Percentiles rank a stretch among this genome's conserved stretches.
These are phyloP conservation scores for Fusarium dlaminii DNA, from an alignment of 2,329 filamentous ascomycete genomes.

Conservation along the genomic window DNA sequence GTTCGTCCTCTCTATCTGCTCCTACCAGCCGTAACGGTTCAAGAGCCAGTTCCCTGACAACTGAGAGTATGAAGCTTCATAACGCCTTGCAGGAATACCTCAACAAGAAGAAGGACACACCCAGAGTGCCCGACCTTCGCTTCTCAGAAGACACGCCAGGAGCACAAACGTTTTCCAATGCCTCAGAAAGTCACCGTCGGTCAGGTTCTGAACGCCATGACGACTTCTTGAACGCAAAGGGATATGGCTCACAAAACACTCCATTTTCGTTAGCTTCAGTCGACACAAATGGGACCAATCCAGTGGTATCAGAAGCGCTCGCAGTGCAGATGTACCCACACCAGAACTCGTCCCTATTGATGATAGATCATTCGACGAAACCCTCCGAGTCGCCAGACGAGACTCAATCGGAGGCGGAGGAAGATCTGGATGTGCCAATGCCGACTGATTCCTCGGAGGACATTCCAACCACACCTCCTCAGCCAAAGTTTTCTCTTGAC, in stretches of 20 bases:
- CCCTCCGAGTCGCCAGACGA: conserved; percentile 58
- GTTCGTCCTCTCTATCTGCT: conserved; percentile 70
- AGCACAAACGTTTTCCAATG: conserved; percentile 14
- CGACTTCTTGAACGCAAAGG: conserved; percentile 63
- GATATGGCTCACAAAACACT: conserved; percentile 65
- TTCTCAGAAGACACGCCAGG: conserved; percentile 18
- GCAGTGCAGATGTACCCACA: conserved; percentile 71
- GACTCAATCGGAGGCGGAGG: conserved; percentile 36
- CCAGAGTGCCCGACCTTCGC: conserved; percentile 20
- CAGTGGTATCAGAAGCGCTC: conserved; percentile 70
- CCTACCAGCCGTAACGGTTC: conserved; percentile 68
- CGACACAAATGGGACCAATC: conserved; percentile 69
- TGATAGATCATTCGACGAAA: conserved; percentile 66
- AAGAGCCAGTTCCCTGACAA: conserved; percentile 64
- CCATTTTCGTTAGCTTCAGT: conserved; percentile 71
- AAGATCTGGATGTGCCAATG: conserved; percentile 38
- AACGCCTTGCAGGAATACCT: conserved; percentile 51
- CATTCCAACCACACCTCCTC: conserved; percentile 62
- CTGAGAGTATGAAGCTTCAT: conserved; percentile 67
- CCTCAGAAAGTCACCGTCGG: conserved; percentile 46
- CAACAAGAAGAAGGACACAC: conserved; percentile 23
- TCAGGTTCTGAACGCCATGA: conserved; percentile 61
- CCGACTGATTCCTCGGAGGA: conserved; percentile 51
- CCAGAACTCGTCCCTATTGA: conserved; percentile 70
- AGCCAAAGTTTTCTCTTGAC: conserved; percentile 58